These are phyloP conservation scores for Aureobasidium sp. DNA, from an alignment of 2,329 filamentous ascomycete species.

Conservation along the genomic window DNA sequence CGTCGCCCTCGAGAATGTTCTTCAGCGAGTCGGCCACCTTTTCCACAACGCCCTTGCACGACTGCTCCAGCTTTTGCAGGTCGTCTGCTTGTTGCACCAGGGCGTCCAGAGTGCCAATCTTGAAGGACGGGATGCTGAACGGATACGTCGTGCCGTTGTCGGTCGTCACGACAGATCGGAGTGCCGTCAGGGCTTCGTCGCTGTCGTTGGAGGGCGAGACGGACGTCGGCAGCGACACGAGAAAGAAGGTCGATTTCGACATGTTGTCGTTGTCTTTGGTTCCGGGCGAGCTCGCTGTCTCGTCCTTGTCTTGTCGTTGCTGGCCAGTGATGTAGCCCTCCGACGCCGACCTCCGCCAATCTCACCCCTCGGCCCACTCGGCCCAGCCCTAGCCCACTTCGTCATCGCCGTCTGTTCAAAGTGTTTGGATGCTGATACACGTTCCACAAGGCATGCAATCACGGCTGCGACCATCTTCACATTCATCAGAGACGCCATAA, in stretches of 20 bases:
- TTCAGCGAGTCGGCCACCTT: conserved; percentile 85
- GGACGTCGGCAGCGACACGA: conserved; percentile 83
- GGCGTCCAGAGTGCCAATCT: conserved; percentile 92
- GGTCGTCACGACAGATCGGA: conserved; percentile 63
- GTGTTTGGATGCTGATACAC: too few species aligned
- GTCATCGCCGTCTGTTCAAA: not conserved
- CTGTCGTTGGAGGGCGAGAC: conserved; percentile 74
- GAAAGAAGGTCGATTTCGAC: conserved; percentile 62
- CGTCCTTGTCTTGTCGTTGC: not conserved
- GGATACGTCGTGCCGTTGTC: conserved; percentile 70
- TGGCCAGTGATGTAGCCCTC: conserved; percentile 5
- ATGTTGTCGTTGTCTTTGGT: conserved; percentile 24
- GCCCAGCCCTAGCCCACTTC: conserved; percentile 3
- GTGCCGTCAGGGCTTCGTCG: conserved; percentile 71
- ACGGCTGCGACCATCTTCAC: conserved; percentile 7
- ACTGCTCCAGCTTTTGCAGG: conserved; percentile 74
- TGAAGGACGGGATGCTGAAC: conserved; percentile 87
- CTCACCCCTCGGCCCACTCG: conserved; percentile 1
- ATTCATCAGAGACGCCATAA: not conserved
- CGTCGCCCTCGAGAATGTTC: conserved; percentile 75
- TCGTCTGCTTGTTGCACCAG: conserved; percentile 96
- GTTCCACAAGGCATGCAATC: too few species aligned
- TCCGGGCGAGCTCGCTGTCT: not conserved
- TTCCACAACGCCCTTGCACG: conserved; percentile 72
- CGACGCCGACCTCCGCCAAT: conserved; percentile 3